Conservation (phyloP, 2,329 filamentous ascomycete species). For the Trichoderma guizhouense region DNA sequence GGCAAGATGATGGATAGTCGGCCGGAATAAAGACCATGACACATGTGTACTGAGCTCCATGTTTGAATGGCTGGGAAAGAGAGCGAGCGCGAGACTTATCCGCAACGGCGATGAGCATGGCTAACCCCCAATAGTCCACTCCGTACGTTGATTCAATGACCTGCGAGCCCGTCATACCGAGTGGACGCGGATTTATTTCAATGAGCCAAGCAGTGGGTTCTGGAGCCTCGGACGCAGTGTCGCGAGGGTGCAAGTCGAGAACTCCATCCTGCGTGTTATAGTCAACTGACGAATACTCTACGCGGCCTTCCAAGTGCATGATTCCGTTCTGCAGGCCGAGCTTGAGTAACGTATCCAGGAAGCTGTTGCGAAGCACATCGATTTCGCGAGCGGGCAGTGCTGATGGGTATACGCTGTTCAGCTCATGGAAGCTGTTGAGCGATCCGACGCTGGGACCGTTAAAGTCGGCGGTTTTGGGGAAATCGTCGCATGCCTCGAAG, state of each 20-base stretch:
- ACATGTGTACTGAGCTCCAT: constrained; percentile 17
- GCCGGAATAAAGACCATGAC: constrained; percentile 17
- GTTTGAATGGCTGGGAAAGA: constrained; percentile 20
- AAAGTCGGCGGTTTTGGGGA: constrained; percentile 21
- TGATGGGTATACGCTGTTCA: constrained; percentile 16
- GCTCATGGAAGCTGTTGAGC: constrained; percentile 15
- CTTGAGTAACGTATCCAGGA: background rate
- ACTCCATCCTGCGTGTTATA: background rate
- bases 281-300: background rate
- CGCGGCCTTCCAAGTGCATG: background rate
- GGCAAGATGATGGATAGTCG: background rate
- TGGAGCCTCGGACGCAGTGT: background rate
- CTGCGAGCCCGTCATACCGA: constrained; percentile 19
- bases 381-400: background rate
- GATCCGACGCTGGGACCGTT: constrained; percentile 13
- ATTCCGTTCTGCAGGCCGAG: background rate
- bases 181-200: constrained; percentile 24
- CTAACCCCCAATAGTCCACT: constrained; percentile 21
- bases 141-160: constrained; percentile 21
- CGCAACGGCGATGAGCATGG: constrained; percentile 3
- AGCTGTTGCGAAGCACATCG: background rate
- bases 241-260: background rate
- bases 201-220: constrained; percentile 8
- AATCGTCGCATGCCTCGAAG: constrained; percentile 23
- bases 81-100: constrained; percentile 15